These are phyloP conservation scores for Blastocladiella britannica DNA, from an alignment of 192 early-diverging fungal genomes.

Conservation along the genomic window DNA sequence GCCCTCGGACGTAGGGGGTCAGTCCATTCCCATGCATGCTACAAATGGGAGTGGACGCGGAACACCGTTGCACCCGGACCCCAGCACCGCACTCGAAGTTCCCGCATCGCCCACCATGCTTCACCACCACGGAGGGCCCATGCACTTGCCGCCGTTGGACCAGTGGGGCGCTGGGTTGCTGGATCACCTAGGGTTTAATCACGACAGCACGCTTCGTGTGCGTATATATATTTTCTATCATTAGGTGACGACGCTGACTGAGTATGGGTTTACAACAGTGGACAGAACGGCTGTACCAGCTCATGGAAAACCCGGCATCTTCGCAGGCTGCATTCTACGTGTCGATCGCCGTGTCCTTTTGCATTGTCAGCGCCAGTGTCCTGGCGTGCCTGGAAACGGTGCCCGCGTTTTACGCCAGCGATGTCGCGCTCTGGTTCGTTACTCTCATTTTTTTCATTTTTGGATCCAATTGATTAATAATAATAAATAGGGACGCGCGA, in stretches of 20 bases:
- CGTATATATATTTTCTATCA: not conserved
- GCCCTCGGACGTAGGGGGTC: conserved; percentile 3
- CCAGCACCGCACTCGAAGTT: not conserved
- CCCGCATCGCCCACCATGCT: not conserved
- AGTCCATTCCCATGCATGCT: not conserved
- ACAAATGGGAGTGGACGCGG: conserved; percentile 1
- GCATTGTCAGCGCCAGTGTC: conserved; percentile 49
- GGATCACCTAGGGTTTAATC: conserved; percentile 18
- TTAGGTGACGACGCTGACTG: conserved; percentile 16
- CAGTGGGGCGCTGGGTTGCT: conserved; percentile 18
- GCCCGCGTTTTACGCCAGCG: conserved; percentile 38
- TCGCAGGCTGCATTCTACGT: conserved; percentile 44
- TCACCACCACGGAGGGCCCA: conserved; percentile 1
- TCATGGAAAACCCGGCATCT: conserved; percentile 61
- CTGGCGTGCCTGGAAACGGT: conserved; percentile 64
- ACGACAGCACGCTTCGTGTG: conserved; percentile 9
- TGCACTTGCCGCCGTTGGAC: conserved; percentile 6
- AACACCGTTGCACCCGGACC: conserved; percentile 1
- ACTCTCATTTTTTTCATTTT: conserved; percentile 4
- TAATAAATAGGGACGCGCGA: conserved; percentile 10
- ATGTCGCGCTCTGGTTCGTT: conserved; percentile 11
- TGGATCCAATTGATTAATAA: not conserved
- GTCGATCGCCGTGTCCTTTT: conserved; percentile 49
- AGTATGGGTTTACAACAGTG: conserved; percentile 10
- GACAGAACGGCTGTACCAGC: conserved; percentile 25